phyloP scores from a whole-genome alignment of 2,329 filamentous ascomycete species.

The Diaporthe nobilis region DNA sequence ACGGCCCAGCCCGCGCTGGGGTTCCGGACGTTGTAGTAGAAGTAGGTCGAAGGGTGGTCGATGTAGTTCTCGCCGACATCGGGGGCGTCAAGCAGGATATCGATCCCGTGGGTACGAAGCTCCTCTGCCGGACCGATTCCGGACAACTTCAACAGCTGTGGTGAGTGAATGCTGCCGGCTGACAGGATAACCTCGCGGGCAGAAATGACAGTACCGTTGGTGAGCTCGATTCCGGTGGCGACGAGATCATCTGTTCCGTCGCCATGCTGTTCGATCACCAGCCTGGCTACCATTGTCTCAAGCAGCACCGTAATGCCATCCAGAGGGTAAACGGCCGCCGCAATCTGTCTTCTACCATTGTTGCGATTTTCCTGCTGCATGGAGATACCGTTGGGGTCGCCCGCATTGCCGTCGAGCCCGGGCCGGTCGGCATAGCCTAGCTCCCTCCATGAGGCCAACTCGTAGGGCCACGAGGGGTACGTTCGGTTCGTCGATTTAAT shows the following conservation, averaged over 20 bases:
- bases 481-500: conserved; percentile 48
- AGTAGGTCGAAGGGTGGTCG: neutral
- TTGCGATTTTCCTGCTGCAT: conserved; percentile 45
- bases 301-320: neutral
- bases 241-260: neutral
- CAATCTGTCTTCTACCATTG: conserved; percentile 43
- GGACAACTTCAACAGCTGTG: conserved; percentile 51
- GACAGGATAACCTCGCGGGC: conserved; percentile 50
- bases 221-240: conserved; percentile 14
- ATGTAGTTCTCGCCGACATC: conserved; percentile 50
- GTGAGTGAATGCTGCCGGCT: conserved; percentile 49
- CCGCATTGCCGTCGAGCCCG: conserved; percentile 44
- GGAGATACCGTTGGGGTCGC: conserved; percentile 46
- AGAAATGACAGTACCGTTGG: neutral
- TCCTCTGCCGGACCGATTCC: conserved; percentile 50
- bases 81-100: conserved; percentile 48
- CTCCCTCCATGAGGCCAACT: conserved; percentile 50
- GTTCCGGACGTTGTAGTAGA: conserved; percentile 22
- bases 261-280: neutral
- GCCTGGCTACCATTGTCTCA: conserved; percentile 13
- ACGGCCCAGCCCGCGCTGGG: conserved; percentile 5
- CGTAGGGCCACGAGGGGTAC: conserved; percentile 51
- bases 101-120: conserved; percentile 46
- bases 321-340: conserved; percentile 39
- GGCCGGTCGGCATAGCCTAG: conserved; percentile 47